Percentiles rank a stretch among this genome's conserved stretches.
These are phyloP conservation scores for Plantago coronopus DNA, from an alignment of 305 asterid genomes.

Conservation along the genomic window DNA sequence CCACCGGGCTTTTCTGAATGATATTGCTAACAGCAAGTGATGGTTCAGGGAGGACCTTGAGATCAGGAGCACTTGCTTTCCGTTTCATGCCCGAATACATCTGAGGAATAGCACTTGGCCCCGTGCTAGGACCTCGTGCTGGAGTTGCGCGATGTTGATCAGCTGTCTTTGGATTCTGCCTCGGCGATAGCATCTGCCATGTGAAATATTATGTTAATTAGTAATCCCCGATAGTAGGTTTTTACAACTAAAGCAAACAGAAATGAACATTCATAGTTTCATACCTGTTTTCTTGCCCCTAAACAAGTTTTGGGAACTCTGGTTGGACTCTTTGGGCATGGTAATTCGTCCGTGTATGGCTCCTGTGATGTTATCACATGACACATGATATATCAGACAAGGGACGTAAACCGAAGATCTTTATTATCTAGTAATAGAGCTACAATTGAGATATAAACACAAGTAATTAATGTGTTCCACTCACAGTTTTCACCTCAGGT, in stretches of 20 bases:
- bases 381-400: too few relatives aligned
- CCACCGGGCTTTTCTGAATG: background rate
- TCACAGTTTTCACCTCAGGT: constrained; percentile 10
- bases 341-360: too few relatives aligned
- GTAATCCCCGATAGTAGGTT: too few relatives aligned
- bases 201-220: too few relatives aligned
- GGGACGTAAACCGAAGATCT: too few relatives aligned
- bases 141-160: too few relatives aligned
- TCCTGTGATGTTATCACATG: too few relatives aligned
- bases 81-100: background rate
- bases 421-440: background rate
- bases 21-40: background rate
- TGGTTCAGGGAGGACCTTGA: background rate
- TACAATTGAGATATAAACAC: background rate
- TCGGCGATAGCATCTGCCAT: background rate
- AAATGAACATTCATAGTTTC: too few relatives aligned
- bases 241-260: too few relatives aligned
- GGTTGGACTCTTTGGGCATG: too few relatives aligned
- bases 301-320: too few relatives aligned
- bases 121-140: background rate
- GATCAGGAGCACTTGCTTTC: constrained; percentile 4
- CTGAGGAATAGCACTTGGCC: background rate
- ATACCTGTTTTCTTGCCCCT: too few relatives aligned
- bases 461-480: background rate
- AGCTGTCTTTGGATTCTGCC: background rate